Percentiles rank a stretch among this genome's conserved stretches.
These are phyloP conservation scores for Grosmannia serpens DNA, from an alignment of 2,329 filamentous ascomycete genomes.

Conservation along the genomic window DNA sequence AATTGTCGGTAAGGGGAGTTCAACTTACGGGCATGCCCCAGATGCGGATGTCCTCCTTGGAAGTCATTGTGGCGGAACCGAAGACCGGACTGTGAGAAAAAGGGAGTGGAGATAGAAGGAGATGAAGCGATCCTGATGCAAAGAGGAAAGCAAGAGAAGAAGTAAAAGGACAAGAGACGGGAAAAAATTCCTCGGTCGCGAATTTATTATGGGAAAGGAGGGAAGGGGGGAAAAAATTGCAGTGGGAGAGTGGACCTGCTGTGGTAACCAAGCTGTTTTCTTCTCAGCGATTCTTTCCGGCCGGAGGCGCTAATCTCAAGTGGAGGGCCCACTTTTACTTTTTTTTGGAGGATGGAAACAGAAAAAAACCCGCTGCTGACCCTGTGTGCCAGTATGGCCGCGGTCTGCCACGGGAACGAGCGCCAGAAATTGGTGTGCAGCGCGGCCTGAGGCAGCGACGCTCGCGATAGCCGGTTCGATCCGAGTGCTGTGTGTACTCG, in stretches of 20 bases:
- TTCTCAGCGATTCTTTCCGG: constrained; percentile 40
- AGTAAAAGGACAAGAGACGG: constrained; percentile 3
- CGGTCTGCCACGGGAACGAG: constrained; percentile 10
- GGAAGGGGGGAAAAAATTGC: constrained; percentile 32
- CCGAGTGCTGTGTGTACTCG: constrained; percentile 1
- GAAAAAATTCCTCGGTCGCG: constrained; percentile 2
- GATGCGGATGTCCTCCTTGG: constrained; percentile 43
- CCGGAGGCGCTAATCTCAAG: constrained; percentile 15
- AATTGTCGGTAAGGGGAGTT: constrained; percentile 11
- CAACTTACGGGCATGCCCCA: constrained; percentile 57
- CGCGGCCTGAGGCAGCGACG: constrained; percentile 7
- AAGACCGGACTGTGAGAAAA: constrained; percentile 29
- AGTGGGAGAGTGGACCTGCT: neutral
- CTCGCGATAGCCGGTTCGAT: constrained; percentile 6
- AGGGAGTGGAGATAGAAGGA: constrained; percentile 25
- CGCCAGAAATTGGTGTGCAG: neutral
- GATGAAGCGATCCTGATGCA: constrained; percentile 15
- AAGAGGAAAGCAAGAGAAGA: constrained; percentile 19
- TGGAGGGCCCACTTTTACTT: constrained; percentile 1
- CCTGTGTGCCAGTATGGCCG: neutral
- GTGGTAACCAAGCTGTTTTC: constrained; percentile 23
- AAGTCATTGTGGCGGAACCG: constrained; percentile 42
- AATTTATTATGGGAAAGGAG: constrained; percentile 2
- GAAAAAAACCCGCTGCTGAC: neutral
- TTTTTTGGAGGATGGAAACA: neutral